Conservation (phyloP, 2,329 filamentous ascomycete genomes). For the Grosmannia serpens region DNA sequence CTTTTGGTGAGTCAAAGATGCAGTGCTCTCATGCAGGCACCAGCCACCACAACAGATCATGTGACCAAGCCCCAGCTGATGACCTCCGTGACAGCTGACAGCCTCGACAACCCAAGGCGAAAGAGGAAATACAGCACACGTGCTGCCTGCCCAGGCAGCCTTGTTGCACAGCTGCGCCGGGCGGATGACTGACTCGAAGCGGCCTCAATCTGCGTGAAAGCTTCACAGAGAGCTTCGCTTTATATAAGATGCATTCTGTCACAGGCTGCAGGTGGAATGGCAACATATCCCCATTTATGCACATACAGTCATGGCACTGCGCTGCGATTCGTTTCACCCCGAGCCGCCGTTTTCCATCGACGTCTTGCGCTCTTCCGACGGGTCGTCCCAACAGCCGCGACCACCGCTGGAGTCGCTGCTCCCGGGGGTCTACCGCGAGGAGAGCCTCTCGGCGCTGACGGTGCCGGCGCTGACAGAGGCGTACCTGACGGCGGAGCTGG, state of each 20-base stretch:
- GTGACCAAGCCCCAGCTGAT: not conserved
- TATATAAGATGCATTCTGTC: too few species aligned
- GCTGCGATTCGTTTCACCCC: not conserved
- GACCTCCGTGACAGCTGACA: too few species aligned
- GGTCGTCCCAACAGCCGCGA: not conserved
- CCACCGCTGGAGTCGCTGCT: constrained; percentile 9
- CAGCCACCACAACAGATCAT: not conserved
- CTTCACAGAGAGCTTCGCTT: not conserved
- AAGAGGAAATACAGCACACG: too few species aligned
- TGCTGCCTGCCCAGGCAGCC: too few species aligned
- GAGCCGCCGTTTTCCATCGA: constrained; percentile 10
- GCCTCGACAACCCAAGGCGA: too few species aligned
- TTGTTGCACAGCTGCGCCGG: too few species aligned
- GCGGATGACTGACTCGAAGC: too few species aligned
- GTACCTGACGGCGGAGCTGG: constrained; percentile 11
- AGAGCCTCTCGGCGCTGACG: constrained; percentile 1
- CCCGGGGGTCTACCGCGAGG: constrained; percentile 10
- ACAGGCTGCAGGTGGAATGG: too few species aligned
- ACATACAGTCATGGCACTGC: too few species aligned
- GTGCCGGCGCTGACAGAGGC: constrained; percentile 7
- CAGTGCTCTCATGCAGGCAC: not conserved
- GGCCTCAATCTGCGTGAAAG: too few species aligned
- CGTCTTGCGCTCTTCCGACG: not conserved
- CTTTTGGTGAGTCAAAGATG: too few species aligned
- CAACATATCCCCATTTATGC: too few species aligned